Evolutionary conservation across 345 rosid genomes (phyloP).

Genomic region (Firmiana major): DNA sequence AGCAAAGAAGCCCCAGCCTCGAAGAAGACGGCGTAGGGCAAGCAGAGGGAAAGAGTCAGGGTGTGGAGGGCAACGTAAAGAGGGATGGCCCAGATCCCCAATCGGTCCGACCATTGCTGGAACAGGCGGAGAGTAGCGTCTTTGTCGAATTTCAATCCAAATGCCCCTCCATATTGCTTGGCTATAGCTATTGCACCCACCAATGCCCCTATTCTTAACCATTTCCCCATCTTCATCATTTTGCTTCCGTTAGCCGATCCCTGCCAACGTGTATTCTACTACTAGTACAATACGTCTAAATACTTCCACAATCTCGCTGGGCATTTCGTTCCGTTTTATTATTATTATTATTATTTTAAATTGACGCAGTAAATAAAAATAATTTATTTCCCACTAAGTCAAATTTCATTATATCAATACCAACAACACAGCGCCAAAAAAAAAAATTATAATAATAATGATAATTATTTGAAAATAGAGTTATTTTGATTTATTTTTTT

Average conservation of each 20-base stretch:
- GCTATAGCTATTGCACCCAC: conserved; percentile 31
- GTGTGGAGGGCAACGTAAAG: conserved; percentile 76
- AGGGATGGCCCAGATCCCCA: conserved; percentile 92
- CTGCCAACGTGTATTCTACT: no score
- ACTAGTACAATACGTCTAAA: no score
- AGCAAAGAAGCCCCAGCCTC: conserved; percentile 85
- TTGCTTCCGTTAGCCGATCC: not conserved
- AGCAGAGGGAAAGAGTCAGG: conserved; percentile 64
- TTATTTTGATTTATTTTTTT: no score
- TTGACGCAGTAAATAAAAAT: no score
- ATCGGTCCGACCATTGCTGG: conserved; percentile 53
- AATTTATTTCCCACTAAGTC: no score
- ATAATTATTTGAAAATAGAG: no score
- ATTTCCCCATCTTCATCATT: conserved; percentile 35
- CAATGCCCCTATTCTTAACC: conserved; percentile 43
- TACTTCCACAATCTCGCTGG: not conserved
- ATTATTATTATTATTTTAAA: no score
- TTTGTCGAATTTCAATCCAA: conserved; percentile 48
- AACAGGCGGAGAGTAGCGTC: conserved; percentile 43
- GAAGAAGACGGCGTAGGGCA: conserved; percentile 84
- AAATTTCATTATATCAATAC: no score
- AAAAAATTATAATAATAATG: no score
- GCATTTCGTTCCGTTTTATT: not conserved
- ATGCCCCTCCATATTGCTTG: conserved; percentile 46
- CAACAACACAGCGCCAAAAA: no score